A percentile compares a stretch with the other conserved stretches of the same genome.
phyloP scores from a whole-genome alignment of 2,329 filamentous ascomycete species.

The Monilinia aucupariae region DNA sequence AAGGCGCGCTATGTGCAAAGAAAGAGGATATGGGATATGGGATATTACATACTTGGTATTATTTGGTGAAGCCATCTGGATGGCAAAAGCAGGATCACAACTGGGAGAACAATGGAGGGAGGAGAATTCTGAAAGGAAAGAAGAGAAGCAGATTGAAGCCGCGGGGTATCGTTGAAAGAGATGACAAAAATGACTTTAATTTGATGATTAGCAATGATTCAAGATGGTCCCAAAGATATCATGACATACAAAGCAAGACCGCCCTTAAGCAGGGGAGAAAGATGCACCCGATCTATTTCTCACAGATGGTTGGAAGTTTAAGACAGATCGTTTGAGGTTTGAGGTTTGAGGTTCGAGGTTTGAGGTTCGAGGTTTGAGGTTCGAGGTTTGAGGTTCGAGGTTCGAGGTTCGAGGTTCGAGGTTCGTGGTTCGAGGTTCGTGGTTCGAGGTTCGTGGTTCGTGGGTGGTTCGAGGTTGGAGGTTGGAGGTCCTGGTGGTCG shows the following conservation, averaged over 20 bases:
- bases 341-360: constrained; percentile 1
- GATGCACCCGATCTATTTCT: constrained; percentile 1
- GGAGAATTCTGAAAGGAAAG: constrained; percentile 14
- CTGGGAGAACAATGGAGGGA: constrained; percentile 17
- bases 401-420: too few relatives aligned
- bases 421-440: background rate
- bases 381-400: background rate
- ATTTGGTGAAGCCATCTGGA: constrained; percentile 34
- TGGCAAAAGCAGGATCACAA: constrained; percentile 21
- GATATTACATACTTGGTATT: constrained; percentile 26
- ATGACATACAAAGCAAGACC: constrained; percentile 12
- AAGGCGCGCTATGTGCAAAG: constrained; percentile 21
- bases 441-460: background rate
- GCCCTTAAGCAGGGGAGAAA: background rate
- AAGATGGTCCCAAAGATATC: background rate
- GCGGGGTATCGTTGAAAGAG: constrained; percentile 32
- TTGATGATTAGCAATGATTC: background rate
- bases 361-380: background rate
- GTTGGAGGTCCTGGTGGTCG: background rate
- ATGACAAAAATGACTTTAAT: constrained; percentile 15
- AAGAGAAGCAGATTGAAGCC: constrained; percentile 18
- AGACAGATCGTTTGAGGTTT: background rate
- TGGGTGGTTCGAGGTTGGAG: background rate
- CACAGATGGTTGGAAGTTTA: background rate
- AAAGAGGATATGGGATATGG: constrained; percentile 7